These are phyloP conservation scores for Trichomonascaceae sp. DNA, from an alignment of 1,139 yeast genomes.

Conservation along the genomic window DNA sequence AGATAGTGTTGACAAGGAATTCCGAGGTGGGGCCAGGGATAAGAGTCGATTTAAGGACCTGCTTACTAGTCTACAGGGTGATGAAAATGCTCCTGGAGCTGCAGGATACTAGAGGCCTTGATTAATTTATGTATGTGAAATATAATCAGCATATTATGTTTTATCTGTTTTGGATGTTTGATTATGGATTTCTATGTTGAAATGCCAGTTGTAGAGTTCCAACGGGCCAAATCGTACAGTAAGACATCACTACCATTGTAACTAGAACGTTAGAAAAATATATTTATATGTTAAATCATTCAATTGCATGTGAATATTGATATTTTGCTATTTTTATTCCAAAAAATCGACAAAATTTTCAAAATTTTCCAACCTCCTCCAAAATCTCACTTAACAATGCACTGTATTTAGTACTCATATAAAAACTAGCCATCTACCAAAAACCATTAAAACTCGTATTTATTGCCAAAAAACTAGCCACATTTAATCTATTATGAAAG, in stretches of 20 bases:
- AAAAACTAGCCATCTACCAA: background rate
- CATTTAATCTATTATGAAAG: constrained; percentile 14
- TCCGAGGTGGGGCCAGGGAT: constrained; percentile 49
- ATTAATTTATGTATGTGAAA: background rate
- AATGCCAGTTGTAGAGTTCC: too few species aligned
- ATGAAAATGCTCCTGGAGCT: constrained; percentile 69
- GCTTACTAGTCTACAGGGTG: constrained; percentile 59
- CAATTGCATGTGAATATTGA: background rate
- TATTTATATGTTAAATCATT: background rate
- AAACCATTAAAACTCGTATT: background rate
- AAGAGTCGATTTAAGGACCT: constrained; percentile 67
- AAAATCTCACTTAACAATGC: background rate
- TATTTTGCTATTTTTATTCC: background rate
- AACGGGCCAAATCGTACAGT: too few species aligned
- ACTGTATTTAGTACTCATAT: background rate
- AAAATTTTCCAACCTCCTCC: background rate
- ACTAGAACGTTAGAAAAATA: too few species aligned
- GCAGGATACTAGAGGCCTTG: constrained; percentile 40
- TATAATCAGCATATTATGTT: background rate
- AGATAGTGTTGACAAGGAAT: constrained; percentile 39
- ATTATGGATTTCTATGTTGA: too few species aligned
- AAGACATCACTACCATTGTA: too few species aligned
- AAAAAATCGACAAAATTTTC: background rate
- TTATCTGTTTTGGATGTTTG: too few species aligned
- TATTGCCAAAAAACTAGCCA: background rate